A percentile compares a stretch with the other conserved stretches of the same genome.
Evolutionary conservation across 2,329 filamentous ascomycete genomes (phyloP).

Genomic region (Talaromyces rugulosus): DNA sequence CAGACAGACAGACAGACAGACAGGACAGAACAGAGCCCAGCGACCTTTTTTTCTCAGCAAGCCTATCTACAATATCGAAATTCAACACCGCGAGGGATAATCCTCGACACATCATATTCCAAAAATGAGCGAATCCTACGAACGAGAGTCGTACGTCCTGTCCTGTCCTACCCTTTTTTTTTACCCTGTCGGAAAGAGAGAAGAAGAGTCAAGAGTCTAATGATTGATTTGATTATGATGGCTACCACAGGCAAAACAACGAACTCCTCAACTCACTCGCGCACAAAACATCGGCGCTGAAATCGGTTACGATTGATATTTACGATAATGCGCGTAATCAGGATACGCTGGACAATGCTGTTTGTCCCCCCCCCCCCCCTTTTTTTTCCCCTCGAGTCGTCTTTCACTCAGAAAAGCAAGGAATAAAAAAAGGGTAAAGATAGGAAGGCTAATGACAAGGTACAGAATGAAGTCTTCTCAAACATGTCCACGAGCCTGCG

Average conservation of each 20-base stretch:
- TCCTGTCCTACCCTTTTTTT: slow-evolving; percentile 1
- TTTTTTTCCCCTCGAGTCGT: background rate
- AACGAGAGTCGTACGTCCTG: slow-evolving; percentile 61
- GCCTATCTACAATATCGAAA: too few relatives aligned
- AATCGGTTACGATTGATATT: slow-evolving; percentile 93
- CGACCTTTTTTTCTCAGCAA: too few relatives aligned
- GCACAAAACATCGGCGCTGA: slow-evolving; percentile 84
- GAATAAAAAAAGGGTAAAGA: too few relatives aligned
- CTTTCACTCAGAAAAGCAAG: too few relatives aligned
- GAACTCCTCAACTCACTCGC: slow-evolving; percentile 86
- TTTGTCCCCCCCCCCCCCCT: slow-evolving; percentile 42
- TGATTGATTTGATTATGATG: too few relatives aligned
- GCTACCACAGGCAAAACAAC: slow-evolving; percentile 71
- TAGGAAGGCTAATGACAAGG: background rate
- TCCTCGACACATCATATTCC: background rate
- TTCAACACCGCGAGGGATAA: too few relatives aligned
- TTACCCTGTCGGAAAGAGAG: too few relatives aligned
- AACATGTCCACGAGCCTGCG: slow-evolving; percentile 78
- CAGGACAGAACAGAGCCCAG: too few relatives aligned
- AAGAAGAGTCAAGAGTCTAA: too few relatives aligned
- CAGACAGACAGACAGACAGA: too few relatives aligned
- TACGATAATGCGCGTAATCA: slow-evolving; percentile 93
- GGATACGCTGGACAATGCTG: slow-evolving; percentile 80
- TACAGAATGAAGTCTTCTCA: slow-evolving; percentile 84
- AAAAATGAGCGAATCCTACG: slow-evolving; percentile 70